Evolutionary conservation across 805 yeast species (phyloP).

Genomic region (Brettanomyces nanus): DNA sequence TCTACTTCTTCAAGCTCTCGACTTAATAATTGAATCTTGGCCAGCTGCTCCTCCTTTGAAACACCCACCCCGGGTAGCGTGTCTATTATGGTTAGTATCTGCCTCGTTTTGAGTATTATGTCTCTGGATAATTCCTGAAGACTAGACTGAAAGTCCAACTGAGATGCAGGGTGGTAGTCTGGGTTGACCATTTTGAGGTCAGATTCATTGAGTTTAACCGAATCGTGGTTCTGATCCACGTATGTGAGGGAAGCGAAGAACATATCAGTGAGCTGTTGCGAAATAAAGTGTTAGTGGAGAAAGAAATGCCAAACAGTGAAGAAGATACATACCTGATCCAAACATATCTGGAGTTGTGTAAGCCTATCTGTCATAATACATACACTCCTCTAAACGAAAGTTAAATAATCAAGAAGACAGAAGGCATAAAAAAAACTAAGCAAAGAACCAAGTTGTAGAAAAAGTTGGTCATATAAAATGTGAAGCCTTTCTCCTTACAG

Average conservation of each 20-base stretch:
- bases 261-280: constrained; percentile 59
- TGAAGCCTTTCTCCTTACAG: too few species aligned
- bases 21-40: constrained; percentile 53
- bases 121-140: constrained; percentile 77
- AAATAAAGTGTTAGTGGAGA: neutral
- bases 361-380: constrained; percentile 77
- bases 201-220: constrained; percentile 35
- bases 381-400: too few species aligned
- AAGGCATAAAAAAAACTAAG: too few species aligned
- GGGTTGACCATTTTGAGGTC: constrained; percentile 60
- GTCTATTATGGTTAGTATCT: constrained; percentile 76
- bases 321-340: constrained; percentile 49
- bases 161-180: constrained; percentile 37
- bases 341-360: constrained; percentile 81
- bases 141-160: constrained; percentile 33
- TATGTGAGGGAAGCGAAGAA: constrained; percentile 72
- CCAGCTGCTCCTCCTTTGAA: constrained; percentile 64
- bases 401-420: too few species aligned
- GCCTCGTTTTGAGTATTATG: constrained; percentile 76
- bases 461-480: too few species aligned
- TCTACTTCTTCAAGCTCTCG: constrained; percentile 56
- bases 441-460: too few species aligned
- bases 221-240: constrained; percentile 69
- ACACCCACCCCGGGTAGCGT: constrained; percentile 91
- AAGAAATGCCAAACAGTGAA: constrained; percentile 4